Evolutionary conservation across 805 yeast species (phyloP), one percentile per base, ranked within the genome.

Genomic region (Spathaspora hagerdaliae): DNA sequence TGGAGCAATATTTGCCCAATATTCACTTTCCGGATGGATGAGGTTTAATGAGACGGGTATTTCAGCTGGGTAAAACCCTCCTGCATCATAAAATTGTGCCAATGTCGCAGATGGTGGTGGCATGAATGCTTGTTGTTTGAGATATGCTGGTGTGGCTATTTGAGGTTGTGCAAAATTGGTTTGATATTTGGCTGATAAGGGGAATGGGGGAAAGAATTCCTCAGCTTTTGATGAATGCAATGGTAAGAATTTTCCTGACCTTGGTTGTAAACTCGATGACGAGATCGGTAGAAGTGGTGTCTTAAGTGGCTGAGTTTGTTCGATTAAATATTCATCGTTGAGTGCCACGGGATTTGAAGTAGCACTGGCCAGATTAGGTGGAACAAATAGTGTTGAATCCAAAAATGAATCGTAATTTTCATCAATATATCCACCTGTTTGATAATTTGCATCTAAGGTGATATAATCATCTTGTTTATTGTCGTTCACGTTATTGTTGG

Each of bases 241-340:
- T 5, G 31, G 11, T 31, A 39, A 44, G 3, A 38, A 31, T 31
- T 44, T 49, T 8, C 48, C 19, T 11, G 50, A 36, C 29, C 51
- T 48, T 34, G 52, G 39, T 33, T 38, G 45, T 15, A 39, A 31
- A 2, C 46, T 47, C 2, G 55, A 42, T 31, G 50, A 42, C 12
- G 56, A 52, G 7, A 56, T 24, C 26, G 55, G 43, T 5, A 52
- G 47, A 14, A 58, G 13, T 7, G 69, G 65, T 3, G 67, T 74
- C 29, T 71, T 69, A 45, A 70, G 61, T 0, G 78, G 77, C 27
- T 67, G 69, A 0, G 82, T 71, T 51, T 77, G 81, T 50, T 78
- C 81, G 36, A 77, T 75, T 39, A 78, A 54, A 42, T 74, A 72
- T 43, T 75, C 79, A 39, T 75, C 79, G 47, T 68, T 72, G 49